phyloP scores from a whole-genome alignment of 1,284 basidiomycete genomes.

The Tilletiaria anomala region DNA sequence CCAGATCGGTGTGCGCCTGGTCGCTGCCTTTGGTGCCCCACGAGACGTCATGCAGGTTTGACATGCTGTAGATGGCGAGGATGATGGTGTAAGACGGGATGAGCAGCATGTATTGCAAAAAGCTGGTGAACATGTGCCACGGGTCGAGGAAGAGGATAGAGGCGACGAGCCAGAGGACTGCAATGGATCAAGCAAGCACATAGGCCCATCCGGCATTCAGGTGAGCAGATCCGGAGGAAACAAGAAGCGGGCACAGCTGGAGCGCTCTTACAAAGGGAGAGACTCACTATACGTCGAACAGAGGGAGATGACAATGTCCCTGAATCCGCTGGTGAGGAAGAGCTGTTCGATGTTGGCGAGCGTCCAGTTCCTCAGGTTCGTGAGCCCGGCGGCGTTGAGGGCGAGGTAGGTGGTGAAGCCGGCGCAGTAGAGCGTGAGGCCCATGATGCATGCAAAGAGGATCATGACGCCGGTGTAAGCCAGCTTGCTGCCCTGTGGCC shows the following conservation, averaged over 20 bases:
- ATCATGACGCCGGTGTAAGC: conserved; percentile 61
- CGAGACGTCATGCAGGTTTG: conserved; percentile 17
- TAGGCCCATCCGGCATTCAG: background rate
- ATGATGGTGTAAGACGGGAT: conserved; percentile 59
- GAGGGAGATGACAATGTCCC: background rate
- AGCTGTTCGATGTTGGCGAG: conserved; percentile 38
- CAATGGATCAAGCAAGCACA: conserved; percentile 40
- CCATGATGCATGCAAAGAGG: conserved; percentile 46
- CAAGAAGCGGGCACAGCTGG: background rate
- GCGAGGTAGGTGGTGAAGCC: conserved; percentile 49
- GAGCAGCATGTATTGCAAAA: conserved; percentile 46
- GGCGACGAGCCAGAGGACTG: conserved; percentile 60
- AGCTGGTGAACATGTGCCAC: conserved; percentile 87
- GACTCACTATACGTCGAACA: background rate
- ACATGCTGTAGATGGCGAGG: conserved; percentile 73
- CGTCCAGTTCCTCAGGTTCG: conserved; percentile 5
- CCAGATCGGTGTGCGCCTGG: conserved; percentile 39
- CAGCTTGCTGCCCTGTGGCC: conserved; percentile 47
- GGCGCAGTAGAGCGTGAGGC: conserved; percentile 66
- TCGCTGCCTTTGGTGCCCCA: conserved; percentile 43
- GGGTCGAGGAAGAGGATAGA: conserved; percentile 77
- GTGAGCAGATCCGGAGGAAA: background rate
- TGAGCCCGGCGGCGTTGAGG: conserved; percentile 2
- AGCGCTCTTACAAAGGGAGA: background rate
- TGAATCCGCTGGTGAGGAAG: conserved; percentile 5